Evolutionary conservation across 768 basidiomycete genomes (phyloP), one percentile per base, ranked within the genome.

Genomic region (Sarcodon aspratus): DNA sequence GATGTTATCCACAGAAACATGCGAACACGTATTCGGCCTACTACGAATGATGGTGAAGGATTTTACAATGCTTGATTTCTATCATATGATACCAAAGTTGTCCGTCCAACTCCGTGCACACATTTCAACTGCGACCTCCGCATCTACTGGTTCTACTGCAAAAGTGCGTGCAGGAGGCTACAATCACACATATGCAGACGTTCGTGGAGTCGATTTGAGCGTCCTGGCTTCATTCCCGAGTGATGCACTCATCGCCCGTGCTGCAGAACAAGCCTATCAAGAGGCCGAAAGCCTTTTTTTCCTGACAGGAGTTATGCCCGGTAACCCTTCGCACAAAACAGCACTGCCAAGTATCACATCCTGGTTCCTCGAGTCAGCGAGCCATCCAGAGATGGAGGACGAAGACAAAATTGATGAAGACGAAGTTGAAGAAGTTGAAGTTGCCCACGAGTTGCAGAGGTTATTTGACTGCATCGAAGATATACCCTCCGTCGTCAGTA

Each of bases 1-100:
- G 66, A 49, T 64, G 1, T 62, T 64, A 46, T 63, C 58, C 0
- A 68, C 52, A 2, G 68, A 70, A 48, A 42, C 56, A 1, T 58
- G 57, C 45, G 67, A 70, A 48, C 69, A 71, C 50, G 21, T 59
- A 9, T 70, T 67, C 49, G 69, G 65, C 0, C 40, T 51, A 6
- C 32, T 50, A 2, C 62, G 69, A 0, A 35, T 60, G 15, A 54
- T 69, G 4, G 43, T 66, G 36, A 54, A 54, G 11, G 69, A 70
- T 49, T 71, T 70, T 54, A 63, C 62, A 0, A 42, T 63, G 18
- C 53, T 59, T 2, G 65, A 72, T 49, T 59, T 65, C 46, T 17
- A 54, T 3, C 51, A 61, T 31, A 62, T 67, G 57, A 42, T 59
- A 7, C 64, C 61, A 3, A 69, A 68, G 50, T 52, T 65, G 27